A percentile compares a stretch with the other conserved stretches of the same genome.
Evolutionary conservation across 2,329 filamentous ascomycete genomes (phyloP).

Genomic region (Venturia asperata): DNA sequence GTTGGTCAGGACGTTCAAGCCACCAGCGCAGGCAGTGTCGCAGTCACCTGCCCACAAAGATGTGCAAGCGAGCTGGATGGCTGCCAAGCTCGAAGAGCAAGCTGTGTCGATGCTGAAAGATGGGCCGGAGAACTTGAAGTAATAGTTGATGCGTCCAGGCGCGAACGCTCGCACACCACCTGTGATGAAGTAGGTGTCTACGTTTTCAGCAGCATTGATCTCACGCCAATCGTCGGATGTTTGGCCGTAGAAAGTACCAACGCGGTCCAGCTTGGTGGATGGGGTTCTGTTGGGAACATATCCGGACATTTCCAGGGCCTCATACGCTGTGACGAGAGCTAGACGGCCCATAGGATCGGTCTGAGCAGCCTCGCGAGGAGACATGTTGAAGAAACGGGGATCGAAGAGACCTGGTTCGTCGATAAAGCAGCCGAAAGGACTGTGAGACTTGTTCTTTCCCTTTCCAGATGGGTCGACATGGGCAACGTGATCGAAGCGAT

Average conservation of each 20-base stretch:
- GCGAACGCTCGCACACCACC: conserved; percentile 56
- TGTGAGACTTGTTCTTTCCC: conserved; percentile 67
- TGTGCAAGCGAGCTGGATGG: conserved; percentile 64
- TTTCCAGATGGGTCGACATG: conserved; percentile 68
- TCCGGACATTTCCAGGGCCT: conserved; percentile 74
- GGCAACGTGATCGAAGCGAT: conserved; percentile 66
- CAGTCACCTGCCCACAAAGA: conserved; percentile 69
- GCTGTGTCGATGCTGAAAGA: conserved; percentile 70
- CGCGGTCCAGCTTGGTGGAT: conserved; percentile 56
- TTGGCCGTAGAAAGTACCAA: conserved; percentile 69
- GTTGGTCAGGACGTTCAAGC: conserved; percentile 71
- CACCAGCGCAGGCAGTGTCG: conserved; percentile 74
- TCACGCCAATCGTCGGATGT: conserved; percentile 73
- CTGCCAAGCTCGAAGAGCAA: conserved; percentile 66
- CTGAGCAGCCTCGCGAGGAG: conserved; percentile 69
- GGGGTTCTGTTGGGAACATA: conserved; percentile 66
- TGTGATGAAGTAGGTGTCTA: conserved; percentile 62
- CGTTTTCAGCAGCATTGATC: conserved; percentile 63
- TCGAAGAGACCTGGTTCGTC: conserved; percentile 72
- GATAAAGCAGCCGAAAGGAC: conserved; percentile 68
- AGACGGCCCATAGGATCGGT: conserved; percentile 77
- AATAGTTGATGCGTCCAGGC: conserved; percentile 64
- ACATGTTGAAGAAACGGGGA: conserved; percentile 83
- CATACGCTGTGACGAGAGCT: conserved; percentile 68
- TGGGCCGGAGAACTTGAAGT: conserved; percentile 68